Conservation (phyloP, 169 alveolate species). For the Plasmodium fragile region DNA sequence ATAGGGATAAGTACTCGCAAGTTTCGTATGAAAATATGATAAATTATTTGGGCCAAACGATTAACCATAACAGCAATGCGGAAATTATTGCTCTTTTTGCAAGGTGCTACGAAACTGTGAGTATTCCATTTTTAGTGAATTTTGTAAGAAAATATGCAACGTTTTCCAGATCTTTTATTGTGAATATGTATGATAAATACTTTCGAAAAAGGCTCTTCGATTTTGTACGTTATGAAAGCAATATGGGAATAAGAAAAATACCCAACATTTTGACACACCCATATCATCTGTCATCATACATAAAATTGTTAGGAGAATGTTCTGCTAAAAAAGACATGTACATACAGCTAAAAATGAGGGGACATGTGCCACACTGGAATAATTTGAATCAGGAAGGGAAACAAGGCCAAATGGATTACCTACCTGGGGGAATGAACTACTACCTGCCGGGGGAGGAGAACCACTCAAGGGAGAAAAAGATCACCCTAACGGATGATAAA, state of each 20-base stretch:
- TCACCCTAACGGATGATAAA: slow-evolving; percentile 1
- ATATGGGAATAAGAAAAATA: slow-evolving; percentile 58
- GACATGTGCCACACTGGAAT: slow-evolving; percentile 79
- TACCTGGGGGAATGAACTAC: slow-evolving; percentile 8
- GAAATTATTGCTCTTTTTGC: slow-evolving; percentile 85
- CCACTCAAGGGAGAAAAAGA: slow-evolving; percentile 12
- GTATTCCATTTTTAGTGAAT: slow-evolving; percentile 88
- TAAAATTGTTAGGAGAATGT: slow-evolving; percentile 82
- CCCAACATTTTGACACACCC: slow-evolving; percentile 84
- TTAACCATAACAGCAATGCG: slow-evolving; percentile 79
- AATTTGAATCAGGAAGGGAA: slow-evolving; percentile 5
- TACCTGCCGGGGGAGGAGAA: neutral
- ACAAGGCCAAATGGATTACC: neutral
- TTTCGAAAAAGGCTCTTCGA: slow-evolving; percentile 81
- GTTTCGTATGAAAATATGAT: slow-evolving; percentile 83
- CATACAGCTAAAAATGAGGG: slow-evolving; percentile 78
- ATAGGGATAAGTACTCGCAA: slow-evolving; percentile 82
- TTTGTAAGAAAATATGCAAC: slow-evolving; percentile 86
- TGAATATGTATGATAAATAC: slow-evolving; percentile 80
- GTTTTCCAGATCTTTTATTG: slow-evolving; percentile 84
- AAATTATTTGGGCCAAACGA: slow-evolving; percentile 73
- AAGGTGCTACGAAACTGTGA: slow-evolving; percentile 84
- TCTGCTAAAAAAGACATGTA: slow-evolving; percentile 86
- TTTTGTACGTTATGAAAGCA: slow-evolving; percentile 79
- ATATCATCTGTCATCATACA: slow-evolving; percentile 81